These are phyloP conservation scores for Plantago rigida DNA, from an alignment of 305 asterid species.

Conservation along the genomic window DNA sequence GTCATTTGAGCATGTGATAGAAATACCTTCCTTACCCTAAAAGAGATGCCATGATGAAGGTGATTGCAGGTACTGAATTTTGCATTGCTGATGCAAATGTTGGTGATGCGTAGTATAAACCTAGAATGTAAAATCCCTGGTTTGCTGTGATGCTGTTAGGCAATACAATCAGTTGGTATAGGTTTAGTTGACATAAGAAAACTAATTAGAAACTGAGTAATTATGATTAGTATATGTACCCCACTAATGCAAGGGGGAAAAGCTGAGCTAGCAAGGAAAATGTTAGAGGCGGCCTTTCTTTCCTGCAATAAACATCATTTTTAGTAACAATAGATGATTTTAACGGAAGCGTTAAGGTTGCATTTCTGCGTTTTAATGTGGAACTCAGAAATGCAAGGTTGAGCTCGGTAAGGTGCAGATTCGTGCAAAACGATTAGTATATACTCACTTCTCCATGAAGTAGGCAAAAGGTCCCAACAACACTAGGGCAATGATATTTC, in stretches of 20 bases:
- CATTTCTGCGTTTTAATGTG: too few species aligned
- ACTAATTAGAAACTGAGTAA: neutral
- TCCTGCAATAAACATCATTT: constrained; percentile 34
- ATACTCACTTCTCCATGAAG: constrained; percentile 63
- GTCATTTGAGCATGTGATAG: neutral
- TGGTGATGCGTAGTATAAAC: constrained; percentile 72
- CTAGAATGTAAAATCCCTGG: constrained; percentile 74
- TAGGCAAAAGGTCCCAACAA: constrained; percentile 73
- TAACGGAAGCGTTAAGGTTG: too few species aligned
- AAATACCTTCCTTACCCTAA: constrained; percentile 35
- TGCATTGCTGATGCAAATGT: constrained; percentile 85
- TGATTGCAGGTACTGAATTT: constrained; percentile 77
- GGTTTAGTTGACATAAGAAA: neutral
- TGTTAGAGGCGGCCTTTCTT: constrained; percentile 77
- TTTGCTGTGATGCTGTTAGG: constrained; percentile 66
- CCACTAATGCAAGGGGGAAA: constrained; percentile 65
- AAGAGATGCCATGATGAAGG: constrained; percentile 70
- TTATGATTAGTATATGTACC: constrained; percentile 27
- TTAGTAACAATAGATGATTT: neutral
- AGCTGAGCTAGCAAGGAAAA: constrained; percentile 67
- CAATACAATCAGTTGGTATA: neutral
- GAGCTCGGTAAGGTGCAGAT: too few species aligned
- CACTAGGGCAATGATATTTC: constrained; percentile 62
- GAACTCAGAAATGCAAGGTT: too few species aligned
- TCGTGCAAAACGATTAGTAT: neutral